phyloP scores from a whole-genome alignment of 2,329 filamentous ascomycete genomes.

The Neopestalotiopsis sp. region DNA sequence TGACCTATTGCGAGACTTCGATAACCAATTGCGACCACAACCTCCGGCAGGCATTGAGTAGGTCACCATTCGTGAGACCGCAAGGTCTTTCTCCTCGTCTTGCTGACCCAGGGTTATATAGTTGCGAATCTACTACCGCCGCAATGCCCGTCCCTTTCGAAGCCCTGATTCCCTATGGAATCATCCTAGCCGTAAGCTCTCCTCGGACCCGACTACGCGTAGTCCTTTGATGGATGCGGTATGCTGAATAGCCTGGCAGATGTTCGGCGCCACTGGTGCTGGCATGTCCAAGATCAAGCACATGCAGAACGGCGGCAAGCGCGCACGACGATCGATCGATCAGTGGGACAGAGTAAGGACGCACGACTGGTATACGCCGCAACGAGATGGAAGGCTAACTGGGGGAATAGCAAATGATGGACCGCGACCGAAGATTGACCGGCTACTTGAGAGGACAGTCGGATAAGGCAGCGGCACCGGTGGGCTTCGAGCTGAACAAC shows the following conservation, averaged over 20 bases:
- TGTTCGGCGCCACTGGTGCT: constrained; percentile 66
- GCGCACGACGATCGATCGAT: constrained; percentile 63
- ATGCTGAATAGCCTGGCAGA: constrained; percentile 47
- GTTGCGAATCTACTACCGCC: constrained; percentile 28
- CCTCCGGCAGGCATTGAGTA: constrained; percentile 20
- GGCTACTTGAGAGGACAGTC: constrained; percentile 63
- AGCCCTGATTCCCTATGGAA: constrained; percentile 67
- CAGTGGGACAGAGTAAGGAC: constrained; percentile 65
- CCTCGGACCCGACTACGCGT: neutral
- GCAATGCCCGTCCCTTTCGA: constrained; percentile 69
- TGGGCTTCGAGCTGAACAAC: constrained; percentile 67
- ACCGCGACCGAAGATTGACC: constrained; percentile 66
- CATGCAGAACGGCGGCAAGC: constrained; percentile 65
- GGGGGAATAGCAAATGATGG: constrained; percentile 58
- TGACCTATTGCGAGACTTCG: neutral
- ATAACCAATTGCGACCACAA: constrained; percentile 13
- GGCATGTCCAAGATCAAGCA: constrained; percentile 62
- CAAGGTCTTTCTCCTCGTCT: neutral
- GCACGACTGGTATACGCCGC: neutral
- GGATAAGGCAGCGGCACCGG: constrained; percentile 58
- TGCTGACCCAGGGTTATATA: neutral
- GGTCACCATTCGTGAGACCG: neutral
- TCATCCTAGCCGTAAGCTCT: constrained; percentile 62
- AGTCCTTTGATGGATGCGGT: neutral
- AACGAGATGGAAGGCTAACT: constrained; percentile 22